A percentile compares a stretch with the other conserved stretches of the same genome.
phyloP scores from a whole-genome alignment of 495 filamentous ascomycete genomes.

The Aspergillus egyptiacus region DNA sequence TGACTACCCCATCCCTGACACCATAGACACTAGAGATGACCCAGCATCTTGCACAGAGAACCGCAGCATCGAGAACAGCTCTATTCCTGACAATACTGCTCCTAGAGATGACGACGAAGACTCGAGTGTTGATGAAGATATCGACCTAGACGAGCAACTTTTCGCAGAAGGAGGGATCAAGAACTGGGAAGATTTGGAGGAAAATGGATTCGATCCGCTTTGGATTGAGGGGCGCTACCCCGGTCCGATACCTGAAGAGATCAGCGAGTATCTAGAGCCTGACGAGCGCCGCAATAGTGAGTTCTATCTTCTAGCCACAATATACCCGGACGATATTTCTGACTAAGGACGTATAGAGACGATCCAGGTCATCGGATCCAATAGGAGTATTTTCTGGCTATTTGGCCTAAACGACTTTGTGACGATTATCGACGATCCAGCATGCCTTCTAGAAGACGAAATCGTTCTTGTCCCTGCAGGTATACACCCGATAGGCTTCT shows the following conservation, averaged over 20 bases:
- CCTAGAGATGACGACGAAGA: neutral
- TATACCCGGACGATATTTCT: neutral
- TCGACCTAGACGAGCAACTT: neutral
- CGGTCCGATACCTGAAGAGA: neutral
- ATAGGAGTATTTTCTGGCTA: slow-evolving; percentile 5
- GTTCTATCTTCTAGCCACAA: neutral
- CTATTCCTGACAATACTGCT: neutral
- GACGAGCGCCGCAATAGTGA: neutral
- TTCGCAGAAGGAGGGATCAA: neutral
- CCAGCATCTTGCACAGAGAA: neutral
- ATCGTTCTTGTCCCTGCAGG: neutral
- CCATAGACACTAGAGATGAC: neutral
- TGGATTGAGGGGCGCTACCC: neutral
- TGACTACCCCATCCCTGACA: neutral
- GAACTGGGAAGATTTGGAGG: neutral
- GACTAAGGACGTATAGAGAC: neutral
- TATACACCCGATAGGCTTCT: neutral
- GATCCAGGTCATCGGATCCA: slow-evolving; percentile 2
- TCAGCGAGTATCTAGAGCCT: neutral
- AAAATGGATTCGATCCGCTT: neutral
- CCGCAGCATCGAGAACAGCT: neutral
- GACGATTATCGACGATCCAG: slow-evolving; percentile 1
- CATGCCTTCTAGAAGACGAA: neutral
- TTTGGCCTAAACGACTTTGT: slow-evolving; percentile 1
- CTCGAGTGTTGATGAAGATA: neutral